These are phyloP conservation scores for Aspergillus bombycis DNA, from an alignment of 2,329 filamentous ascomycete genomes.

Conservation along the genomic window DNA sequence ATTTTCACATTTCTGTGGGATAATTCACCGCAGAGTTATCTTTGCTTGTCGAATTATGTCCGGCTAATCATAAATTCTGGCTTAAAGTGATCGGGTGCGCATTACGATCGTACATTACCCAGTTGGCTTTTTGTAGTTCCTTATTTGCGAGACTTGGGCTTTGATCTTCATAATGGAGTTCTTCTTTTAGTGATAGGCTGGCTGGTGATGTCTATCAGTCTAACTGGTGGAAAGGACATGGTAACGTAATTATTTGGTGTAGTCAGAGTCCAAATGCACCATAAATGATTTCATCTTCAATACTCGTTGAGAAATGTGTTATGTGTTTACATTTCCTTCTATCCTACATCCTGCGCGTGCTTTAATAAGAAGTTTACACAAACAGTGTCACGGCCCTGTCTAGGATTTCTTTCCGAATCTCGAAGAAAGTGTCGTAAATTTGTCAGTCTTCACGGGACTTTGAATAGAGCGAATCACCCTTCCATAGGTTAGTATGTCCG, in stretches of 20 bases:
- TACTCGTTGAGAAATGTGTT: neutral
- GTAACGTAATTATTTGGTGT: neutral
- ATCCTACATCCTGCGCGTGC: neutral
- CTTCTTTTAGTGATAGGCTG: neutral
- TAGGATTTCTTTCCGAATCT: slow-evolving; percentile 67
- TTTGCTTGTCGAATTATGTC: neutral
- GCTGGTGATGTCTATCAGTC: neutral
- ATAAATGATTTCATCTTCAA: neutral
- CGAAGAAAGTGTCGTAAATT: slow-evolving; percentile 73
- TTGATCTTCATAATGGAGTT: neutral
- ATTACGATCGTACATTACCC: neutral
- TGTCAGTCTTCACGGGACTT: slow-evolving; percentile 62
- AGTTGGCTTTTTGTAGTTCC: neutral
- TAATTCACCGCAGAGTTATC: neutral
- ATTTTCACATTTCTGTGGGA: neutral
- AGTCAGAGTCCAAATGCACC: neutral
- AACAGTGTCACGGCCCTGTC: neutral
- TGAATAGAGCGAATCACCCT: slow-evolving; percentile 69
- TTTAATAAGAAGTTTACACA: neutral
- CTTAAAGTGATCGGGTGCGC: neutral
- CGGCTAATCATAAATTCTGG: neutral
- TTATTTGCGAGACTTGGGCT: neutral
- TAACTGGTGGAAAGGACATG: neutral
- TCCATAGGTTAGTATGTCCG: slow-evolving; percentile 22
- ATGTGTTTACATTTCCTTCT: neutral